Percentiles rank a stretch among this genome's conserved stretches.
Evolutionary conservation across 2,329 filamentous ascomycete genomes (phyloP).

Genomic region (Cladosporium sp.): DNA sequence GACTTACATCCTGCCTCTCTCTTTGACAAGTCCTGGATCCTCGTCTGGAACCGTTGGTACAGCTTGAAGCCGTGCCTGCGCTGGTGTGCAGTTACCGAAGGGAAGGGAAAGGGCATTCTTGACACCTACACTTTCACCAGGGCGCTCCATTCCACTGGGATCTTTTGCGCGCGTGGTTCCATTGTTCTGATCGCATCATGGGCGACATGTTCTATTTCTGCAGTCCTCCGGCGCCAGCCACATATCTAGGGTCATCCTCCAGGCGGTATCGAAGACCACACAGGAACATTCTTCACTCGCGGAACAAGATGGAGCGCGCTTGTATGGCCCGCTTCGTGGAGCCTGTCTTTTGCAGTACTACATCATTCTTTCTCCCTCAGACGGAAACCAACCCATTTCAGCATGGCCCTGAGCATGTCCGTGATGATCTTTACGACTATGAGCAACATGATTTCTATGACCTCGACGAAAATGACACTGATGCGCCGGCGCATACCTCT

Average conservation of each 20-base stretch:
- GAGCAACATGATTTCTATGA: background rate
- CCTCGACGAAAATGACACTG: background rate
- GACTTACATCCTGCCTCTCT: background rate
- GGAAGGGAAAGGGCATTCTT: constrained; percentile 1
- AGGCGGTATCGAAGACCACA: constrained; percentile 15
- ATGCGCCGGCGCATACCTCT: background rate
- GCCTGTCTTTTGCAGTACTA: constrained; percentile 23
- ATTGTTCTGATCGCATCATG: constrained; percentile 12
- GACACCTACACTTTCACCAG: background rate
- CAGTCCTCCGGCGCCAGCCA: constrained; percentile 19
- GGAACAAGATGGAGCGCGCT: constrained; percentile 17
- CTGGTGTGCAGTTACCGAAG: background rate
- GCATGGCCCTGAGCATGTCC: background rate
- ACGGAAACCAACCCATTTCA: background rate
- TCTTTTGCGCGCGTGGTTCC: background rate
- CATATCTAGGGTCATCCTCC: constrained; percentile 13
- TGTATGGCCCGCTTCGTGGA: constrained; percentile 27
- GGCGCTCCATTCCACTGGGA: background rate
- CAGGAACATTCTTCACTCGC: constrained; percentile 16
- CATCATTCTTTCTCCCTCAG: background rate
- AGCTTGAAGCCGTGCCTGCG: constrained; percentile 4
- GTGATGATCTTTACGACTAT: background rate
- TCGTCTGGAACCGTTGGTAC: constrained; percentile 4
- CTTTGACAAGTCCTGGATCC: background rate
- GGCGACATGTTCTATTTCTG: constrained; percentile 26